Percentiles rank a stretch among this genome's conserved stretches.
phyloP scores from a whole-genome alignment of 768 basidiomycete genomes.

The Tricholoma matsutake region DNA sequence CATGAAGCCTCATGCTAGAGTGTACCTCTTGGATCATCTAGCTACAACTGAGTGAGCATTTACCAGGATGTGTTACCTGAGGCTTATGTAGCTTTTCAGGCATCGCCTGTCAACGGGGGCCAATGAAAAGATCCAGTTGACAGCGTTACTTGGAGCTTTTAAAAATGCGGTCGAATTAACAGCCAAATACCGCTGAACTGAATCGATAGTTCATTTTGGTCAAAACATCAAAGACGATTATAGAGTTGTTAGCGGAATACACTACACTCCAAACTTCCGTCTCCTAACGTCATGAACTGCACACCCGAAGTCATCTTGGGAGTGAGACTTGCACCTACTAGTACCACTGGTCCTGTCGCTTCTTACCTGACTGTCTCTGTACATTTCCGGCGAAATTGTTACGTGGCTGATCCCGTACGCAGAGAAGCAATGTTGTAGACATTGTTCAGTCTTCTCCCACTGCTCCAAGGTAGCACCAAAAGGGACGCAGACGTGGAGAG shows the following conservation, averaged over 20 bases:
- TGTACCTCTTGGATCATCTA: slow-evolving; percentile 89
- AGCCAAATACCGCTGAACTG: slow-evolving; percentile 34
- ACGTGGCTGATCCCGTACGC: slow-evolving; percentile 54
- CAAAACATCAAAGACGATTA: not conserved
- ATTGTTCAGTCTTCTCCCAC: slow-evolving; percentile 49
- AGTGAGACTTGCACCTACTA: slow-evolving; percentile 32
- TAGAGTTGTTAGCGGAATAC: slow-evolving; percentile 6
- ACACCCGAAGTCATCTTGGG: slow-evolving; percentile 42
- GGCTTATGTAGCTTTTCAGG: slow-evolving; percentile 36
- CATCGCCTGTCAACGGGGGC: slow-evolving; percentile 91
- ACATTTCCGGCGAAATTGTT: slow-evolving; percentile 51
- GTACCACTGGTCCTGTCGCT: slow-evolving; percentile 19
- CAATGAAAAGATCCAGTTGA: slow-evolving; percentile 91
- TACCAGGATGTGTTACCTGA: not conserved
- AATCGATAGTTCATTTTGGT: not conserved
- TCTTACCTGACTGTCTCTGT: slow-evolving; percentile 29
- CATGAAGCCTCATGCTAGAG: slow-evolving; percentile 78
- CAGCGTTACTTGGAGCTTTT: slow-evolving; percentile 87
- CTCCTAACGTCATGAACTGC: slow-evolving; percentile 37
- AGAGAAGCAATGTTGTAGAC: slow-evolving; percentile 48
- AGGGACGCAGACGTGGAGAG: slow-evolving; percentile 52
- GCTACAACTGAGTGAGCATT: slow-evolving; percentile 89
- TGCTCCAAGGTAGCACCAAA: slow-evolving; percentile 42
- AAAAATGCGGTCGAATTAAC: slow-evolving; percentile 87
- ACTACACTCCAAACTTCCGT: slow-evolving; percentile 22